A percentile compares a stretch with the other conserved stretches of the same genome.
Conservation (phyloP, 768 basidiomycete species). For the Tulasnella sp. region DNA sequence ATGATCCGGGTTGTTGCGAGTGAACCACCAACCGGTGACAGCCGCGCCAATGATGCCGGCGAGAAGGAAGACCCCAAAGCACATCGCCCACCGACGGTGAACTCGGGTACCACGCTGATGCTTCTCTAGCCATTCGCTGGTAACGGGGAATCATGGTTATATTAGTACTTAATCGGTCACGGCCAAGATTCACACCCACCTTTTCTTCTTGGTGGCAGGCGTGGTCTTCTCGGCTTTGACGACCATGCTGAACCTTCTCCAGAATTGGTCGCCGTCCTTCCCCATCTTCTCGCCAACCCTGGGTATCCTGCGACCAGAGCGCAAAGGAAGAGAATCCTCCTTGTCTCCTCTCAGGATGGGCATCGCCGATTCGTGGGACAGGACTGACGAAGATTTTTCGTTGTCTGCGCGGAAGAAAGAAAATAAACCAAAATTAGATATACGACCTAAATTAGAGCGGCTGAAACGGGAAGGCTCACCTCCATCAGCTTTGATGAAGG, state of each 20-base stretch:
- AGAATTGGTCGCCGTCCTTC: constrained; percentile 15
- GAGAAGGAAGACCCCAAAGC: constrained; percentile 12
- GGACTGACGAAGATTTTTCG: background rate
- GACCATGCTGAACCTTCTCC: constrained; percentile 17
- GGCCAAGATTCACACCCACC: background rate
- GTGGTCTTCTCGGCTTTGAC: constrained; percentile 13
- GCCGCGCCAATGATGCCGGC: constrained; percentile 8
- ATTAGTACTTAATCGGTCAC: background rate
- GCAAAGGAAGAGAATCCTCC: constrained; percentile 10
- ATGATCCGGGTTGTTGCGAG: constrained; percentile 8
- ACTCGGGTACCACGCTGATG: background rate
- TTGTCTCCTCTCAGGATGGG: constrained; percentile 15
- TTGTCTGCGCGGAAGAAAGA: background rate
- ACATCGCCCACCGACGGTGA: constrained; percentile 1
- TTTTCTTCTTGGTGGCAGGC: background rate
- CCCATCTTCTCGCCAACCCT: constrained; percentile 4
- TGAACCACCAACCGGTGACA: constrained; percentile 12
- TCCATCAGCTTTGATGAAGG: constrained; percentile 14
- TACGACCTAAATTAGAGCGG: background rate
- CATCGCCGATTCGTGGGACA: constrained; percentile 7
- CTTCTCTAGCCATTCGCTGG: constrained; percentile 11
- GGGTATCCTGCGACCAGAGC: background rate
- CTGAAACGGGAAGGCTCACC: background rate
- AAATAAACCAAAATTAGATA: background rate
- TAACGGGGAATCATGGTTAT: background rate